Conservation (phyloP, 2,329 filamentous ascomycete genomes). For the Fusarium sp. region DNA sequence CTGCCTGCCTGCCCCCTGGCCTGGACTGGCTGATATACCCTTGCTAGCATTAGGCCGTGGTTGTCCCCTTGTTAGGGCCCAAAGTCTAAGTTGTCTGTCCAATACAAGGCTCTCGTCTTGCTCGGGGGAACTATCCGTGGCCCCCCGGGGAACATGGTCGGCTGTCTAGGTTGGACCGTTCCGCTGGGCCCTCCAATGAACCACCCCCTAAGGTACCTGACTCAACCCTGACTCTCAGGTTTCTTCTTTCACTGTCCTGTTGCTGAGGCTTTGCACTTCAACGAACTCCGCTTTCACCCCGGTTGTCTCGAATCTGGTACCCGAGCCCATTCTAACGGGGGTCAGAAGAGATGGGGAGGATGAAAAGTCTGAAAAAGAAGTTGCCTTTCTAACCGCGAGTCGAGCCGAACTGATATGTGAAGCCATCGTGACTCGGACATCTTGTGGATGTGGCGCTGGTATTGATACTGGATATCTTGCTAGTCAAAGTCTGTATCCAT, state of each 20-base stretch:
- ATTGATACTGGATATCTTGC: neutral
- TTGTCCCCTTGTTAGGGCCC: conserved; percentile 13
- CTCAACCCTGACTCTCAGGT: neutral
- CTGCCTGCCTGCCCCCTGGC: conserved; percentile 11
- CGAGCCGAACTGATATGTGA: conserved; percentile 4
- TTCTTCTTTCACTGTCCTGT: neutral
- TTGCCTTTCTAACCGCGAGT: conserved; percentile 1
- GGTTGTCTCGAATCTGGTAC: conserved; percentile 35
- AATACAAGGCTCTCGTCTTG: conserved; percentile 28
- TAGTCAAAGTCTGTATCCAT: neutral
- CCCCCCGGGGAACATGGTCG: conserved; percentile 29
- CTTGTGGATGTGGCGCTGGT: conserved; percentile 9
- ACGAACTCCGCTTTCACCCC: conserved; percentile 16
- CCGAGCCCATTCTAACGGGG: conserved; percentile 34
- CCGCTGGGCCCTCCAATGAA: conserved; percentile 33
- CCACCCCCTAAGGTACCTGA: conserved; percentile 10
- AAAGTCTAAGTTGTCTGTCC: conserved; percentile 28
- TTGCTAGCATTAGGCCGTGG: neutral
- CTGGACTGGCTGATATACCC: neutral
- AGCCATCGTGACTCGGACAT: conserved; percentile 22
- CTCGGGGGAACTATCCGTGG: conserved; percentile 35
- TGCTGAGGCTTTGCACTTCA: neutral
- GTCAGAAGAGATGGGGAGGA: conserved; percentile 14
- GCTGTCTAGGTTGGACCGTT: conserved; percentile 41
- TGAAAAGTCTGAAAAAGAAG: neutral